Conservation (phyloP, 768 basidiomycete species). For the Ramaria sp. region DNA sequence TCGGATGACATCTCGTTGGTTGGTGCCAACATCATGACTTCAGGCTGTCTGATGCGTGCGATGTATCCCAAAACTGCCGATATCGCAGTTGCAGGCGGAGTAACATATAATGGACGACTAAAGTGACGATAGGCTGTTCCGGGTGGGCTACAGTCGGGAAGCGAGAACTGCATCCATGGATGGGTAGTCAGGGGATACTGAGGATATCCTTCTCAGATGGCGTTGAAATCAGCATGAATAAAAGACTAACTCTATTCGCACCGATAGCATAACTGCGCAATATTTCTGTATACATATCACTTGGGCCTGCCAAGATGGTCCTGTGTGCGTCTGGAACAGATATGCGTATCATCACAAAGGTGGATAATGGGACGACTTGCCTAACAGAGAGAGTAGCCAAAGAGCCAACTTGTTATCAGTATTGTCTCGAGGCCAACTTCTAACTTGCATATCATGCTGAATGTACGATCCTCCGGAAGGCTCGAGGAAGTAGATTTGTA, state of each 20-base stretch:
- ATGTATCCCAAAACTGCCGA: conserved; percentile 68
- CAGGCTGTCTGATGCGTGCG: conserved; percentile 25
- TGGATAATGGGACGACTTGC: neutral
- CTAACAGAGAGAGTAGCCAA: conserved; percentile 66
- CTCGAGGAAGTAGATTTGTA: conserved; percentile 58
- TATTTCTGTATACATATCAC: neutral
- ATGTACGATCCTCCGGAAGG: conserved; percentile 45
- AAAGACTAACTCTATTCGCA: conserved; percentile 34
- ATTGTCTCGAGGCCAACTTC: conserved; percentile 48
- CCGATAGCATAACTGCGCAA: conserved; percentile 35
- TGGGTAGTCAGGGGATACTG: neutral
- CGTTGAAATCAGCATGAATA: conserved; percentile 19
- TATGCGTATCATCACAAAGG: neutral
- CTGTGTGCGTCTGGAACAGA: neutral
- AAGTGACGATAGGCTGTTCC: conserved; percentile 18
- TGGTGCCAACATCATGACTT: conserved; percentile 12
- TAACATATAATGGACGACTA: conserved; percentile 33
- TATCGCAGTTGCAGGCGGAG: conserved; percentile 51
- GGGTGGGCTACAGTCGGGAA: neutral
- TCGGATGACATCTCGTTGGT: conserved; percentile 10
- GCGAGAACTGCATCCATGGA: neutral
- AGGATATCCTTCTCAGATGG: conserved; percentile 4
- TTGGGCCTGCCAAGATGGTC: neutral
- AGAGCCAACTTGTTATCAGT: conserved; percentile 49
- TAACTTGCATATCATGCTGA: conserved; percentile 15